Conservation (phyloP, 768 basidiomycete genomes). For the Rhizopogon sp. region DNA sequence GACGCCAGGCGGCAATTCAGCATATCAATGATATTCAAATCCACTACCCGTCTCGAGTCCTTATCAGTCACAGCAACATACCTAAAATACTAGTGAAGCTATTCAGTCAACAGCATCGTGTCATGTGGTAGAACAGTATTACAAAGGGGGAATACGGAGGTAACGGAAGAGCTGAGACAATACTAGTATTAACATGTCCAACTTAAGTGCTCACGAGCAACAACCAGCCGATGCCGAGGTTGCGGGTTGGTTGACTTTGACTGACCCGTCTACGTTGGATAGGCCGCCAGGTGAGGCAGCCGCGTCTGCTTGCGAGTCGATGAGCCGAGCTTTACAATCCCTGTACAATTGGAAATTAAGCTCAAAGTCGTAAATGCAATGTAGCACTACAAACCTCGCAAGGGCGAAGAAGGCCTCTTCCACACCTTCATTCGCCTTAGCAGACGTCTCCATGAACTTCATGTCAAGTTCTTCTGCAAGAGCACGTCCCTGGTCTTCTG, state of each 20-base stretch:
- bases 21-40: no score
- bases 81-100: no score
- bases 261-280: slow-evolving; percentile 47
- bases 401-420: slow-evolving; percentile 98
- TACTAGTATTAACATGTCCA: background rate
- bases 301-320: slow-evolving; percentile 83
- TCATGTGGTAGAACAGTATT: no score
- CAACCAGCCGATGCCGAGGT: slow-evolving; percentile 43
- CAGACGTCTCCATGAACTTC: slow-evolving; percentile 96
- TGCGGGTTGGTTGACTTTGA: slow-evolving; percentile 61
- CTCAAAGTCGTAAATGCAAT: background rate
- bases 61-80: no score
- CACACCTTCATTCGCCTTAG: slow-evolving; percentile 95
- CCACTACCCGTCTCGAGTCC: no score
- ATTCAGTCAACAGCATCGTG: no score
- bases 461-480: slow-evolving; percentile 93
- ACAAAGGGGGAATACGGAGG: slow-evolving; percentile 3
- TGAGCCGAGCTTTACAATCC: slow-evolving; percentile 95
- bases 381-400: slow-evolving; percentile 62
- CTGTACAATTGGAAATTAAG: slow-evolving; percentile 33
- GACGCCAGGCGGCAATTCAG: no score
- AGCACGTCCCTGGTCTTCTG: slow-evolving; percentile 87
- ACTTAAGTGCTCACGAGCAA: slow-evolving; percentile 36
- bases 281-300: slow-evolving; percentile 32
- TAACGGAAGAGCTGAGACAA: background rate